These are phyloP conservation scores for Hymenoscyphus linearis DNA, from an alignment of 2,329 filamentous ascomycete genomes.

Conservation along the genomic window DNA sequence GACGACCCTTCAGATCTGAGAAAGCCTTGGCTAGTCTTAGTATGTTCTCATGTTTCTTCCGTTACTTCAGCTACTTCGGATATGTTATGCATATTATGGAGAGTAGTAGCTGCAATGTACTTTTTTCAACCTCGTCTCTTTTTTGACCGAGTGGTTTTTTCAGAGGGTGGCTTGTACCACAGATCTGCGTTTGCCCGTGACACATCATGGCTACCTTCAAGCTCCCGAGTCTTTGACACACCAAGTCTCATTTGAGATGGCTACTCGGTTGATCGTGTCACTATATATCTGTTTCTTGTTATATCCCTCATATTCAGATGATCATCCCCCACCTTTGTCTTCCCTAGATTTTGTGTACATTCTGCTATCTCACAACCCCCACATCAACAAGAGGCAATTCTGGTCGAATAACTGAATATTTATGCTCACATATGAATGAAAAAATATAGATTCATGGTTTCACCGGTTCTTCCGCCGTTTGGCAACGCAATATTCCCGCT, in stretches of 20 bases:
- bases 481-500: constrained; percentile 27
- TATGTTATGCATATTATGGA: background rate
- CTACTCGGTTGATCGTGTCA: background rate
- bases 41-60: constrained; percentile 11
- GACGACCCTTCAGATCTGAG: background rate
- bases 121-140: background rate
- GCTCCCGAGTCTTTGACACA: background rate
- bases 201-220: background rate
- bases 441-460: constrained; percentile 31
- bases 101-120: background rate
- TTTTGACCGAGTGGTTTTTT: background rate
- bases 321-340: background rate
- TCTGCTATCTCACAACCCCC: background rate
- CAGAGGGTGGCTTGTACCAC: background rate
- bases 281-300: background rate
- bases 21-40: constrained; percentile 22
- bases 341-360: background rate
- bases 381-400: background rate
- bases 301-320: background rate
- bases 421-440: background rate
- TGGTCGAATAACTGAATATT: background rate
- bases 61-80: background rate
- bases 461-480: constrained; percentile 30
- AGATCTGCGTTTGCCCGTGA: background rate
- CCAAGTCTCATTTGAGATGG: background rate